These are phyloP conservation scores for Diplogelasinospora grovesii DNA, from an alignment of 495 filamentous ascomycete genomes.

Conservation along the genomic window DNA sequence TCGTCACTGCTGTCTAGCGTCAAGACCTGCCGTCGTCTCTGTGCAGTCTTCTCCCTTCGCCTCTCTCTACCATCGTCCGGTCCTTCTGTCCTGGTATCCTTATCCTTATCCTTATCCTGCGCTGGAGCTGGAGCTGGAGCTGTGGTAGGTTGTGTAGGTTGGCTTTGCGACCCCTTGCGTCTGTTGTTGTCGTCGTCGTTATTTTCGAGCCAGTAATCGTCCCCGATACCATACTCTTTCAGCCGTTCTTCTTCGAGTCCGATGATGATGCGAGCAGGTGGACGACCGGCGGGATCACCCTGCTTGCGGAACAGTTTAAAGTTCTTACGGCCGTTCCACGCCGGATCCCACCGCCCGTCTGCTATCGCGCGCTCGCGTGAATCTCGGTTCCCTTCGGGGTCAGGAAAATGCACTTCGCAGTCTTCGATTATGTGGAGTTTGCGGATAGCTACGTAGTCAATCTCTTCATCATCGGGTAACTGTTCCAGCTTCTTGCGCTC, in stretches of 20 bases:
- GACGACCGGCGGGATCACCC: slow-evolving; percentile 42
- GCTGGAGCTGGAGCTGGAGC: background rate
- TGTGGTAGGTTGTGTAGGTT: background rate
- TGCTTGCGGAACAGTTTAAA: slow-evolving; percentile 84
- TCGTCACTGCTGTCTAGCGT: slow-evolving; percentile 36
- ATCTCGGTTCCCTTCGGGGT: slow-evolving; percentile 25
- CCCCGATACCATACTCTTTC: slow-evolving; percentile 77
- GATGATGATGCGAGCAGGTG: slow-evolving; percentile 59
- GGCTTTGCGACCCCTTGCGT: slow-evolving; percentile 19
- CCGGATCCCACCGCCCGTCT: slow-evolving; percentile 72
- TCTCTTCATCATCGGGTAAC: slow-evolving; percentile 45
- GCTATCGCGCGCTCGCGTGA: slow-evolving; percentile 41
- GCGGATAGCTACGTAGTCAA: slow-evolving; percentile 65
- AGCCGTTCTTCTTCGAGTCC: slow-evolving; percentile 70
- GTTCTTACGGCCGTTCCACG: slow-evolving; percentile 94
- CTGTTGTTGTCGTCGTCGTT: slow-evolving; percentile 15
- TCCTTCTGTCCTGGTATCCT: too few species aligned
- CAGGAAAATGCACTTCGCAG: slow-evolving; percentile 53
- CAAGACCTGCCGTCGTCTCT: slow-evolving; percentile 18
- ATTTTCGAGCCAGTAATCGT: slow-evolving; percentile 68
- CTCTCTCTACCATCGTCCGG: too few species aligned
- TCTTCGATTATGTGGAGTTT: slow-evolving; percentile 74
- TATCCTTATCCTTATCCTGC: background rate
- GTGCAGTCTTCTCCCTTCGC: too few species aligned
- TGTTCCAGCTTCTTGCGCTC: slow-evolving; percentile 54